A percentile compares a stretch with the other conserved stretches of the same genome.
These are phyloP conservation scores for Melastoma malabathricum DNA, from an alignment of 345 rosid species.

Conservation along the genomic window DNA sequence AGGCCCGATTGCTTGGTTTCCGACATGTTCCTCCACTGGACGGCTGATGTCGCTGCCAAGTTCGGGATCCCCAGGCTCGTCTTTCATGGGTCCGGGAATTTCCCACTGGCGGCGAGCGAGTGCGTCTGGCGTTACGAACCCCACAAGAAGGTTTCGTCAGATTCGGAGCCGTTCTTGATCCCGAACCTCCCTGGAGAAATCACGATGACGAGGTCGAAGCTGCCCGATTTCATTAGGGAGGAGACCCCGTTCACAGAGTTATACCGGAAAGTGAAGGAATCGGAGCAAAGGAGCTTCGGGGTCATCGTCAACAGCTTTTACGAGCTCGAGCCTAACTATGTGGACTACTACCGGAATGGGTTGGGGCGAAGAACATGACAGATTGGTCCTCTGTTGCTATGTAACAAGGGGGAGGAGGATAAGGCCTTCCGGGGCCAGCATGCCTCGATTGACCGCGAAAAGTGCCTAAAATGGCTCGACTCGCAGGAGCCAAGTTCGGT, in stretches of 20 bases:
- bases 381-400: conserved; percentile 39
- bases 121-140: conserved; percentile 9
- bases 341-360: conserved; percentile 23
- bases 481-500: conserved; percentile 25
- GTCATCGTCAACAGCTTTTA: conserved; percentile 57
- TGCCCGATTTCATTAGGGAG: neutral
- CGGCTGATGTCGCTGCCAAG: conserved; percentile 13
- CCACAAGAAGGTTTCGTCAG: conserved; percentile 11
- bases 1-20: conserved; percentile 17
- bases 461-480: conserved; percentile 34
- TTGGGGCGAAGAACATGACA: conserved; percentile 40
- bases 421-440: conserved; percentile 22
- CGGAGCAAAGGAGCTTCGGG: conserved; percentile 43
- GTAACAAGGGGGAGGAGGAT: conserved; percentile 15
- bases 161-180: conserved; percentile 17
- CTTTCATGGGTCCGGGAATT: conserved; percentile 24
- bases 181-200: conserved; percentile 24
- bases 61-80: conserved; percentile 21
- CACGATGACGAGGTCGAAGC: conserved; percentile 9
- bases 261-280: conserved; percentile 9
- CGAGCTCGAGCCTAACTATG: conserved; percentile 54
- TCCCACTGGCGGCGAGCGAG: conserved; percentile 2
- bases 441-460: conserved; percentile 12
- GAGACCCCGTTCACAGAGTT: conserved; percentile 10
- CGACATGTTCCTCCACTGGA: conserved; percentile 23